phyloP scores from a whole-genome alignment of 441 rosid genomes.

The Bruguiera hainesii region DNA sequence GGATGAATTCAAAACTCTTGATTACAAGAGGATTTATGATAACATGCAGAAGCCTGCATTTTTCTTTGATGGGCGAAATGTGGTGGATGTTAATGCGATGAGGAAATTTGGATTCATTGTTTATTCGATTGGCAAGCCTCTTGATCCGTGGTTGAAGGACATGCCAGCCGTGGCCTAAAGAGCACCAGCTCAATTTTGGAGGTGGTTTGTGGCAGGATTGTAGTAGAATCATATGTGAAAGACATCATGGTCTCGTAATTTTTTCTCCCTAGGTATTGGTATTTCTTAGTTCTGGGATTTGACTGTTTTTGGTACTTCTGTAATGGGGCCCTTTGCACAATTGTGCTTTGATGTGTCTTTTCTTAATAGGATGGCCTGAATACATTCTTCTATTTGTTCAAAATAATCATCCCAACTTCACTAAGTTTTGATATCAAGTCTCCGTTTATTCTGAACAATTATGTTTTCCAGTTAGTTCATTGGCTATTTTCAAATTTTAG shows the following conservation, averaged over 20 bases:
- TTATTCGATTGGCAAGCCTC: slow-evolving; percentile 80
- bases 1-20: slow-evolving; percentile 81
- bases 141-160: slow-evolving; percentile 90
- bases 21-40: slow-evolving; percentile 59
- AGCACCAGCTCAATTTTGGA: background rate
- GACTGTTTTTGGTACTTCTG: background rate
- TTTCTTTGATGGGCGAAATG: slow-evolving; percentile 73
- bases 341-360: slow-evolving; percentile 1
- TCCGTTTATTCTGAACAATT: background rate
- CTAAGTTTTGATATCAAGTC: background rate
- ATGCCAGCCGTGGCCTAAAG: slow-evolving; percentile 75
- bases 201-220: slow-evolving; percentile 1
- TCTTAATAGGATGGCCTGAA: background rate
- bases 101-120: slow-evolving; percentile 83
- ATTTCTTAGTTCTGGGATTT: background rate
- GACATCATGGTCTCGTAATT: background rate
- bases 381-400: slow-evolving; percentile 10
- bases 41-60: slow-evolving; percentile 92
- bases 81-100: slow-evolving; percentile 51
- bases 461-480: background rate
- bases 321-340: background rate
- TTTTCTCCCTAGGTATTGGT: background rate
- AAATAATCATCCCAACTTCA: slow-evolving; percentile 1
- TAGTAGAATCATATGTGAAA: background rate
- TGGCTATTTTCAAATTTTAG: background rate